phyloP scores from a whole-genome alignment of 116 monocot species.

The Iris pallida region DNA sequence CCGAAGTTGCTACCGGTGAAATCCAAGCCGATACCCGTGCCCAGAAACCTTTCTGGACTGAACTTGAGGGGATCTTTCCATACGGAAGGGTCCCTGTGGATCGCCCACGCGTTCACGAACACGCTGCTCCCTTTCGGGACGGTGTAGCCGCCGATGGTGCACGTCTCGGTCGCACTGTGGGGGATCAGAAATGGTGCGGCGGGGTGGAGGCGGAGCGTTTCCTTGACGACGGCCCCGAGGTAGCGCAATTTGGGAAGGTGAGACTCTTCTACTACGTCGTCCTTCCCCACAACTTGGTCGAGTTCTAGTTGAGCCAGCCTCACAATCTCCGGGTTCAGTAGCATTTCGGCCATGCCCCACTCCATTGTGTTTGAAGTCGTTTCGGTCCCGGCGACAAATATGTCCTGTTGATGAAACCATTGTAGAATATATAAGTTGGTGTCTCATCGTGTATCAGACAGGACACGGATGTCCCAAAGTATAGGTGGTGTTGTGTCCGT shows the following conservation, averaged over 20 bases:
- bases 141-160: not conserved
- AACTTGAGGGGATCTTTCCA: constrained; percentile 6
- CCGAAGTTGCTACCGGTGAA: not conserved
- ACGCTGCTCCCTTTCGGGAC: constrained; percentile 1
- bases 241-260: constrained; percentile 6
- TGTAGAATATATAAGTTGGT: too few species aligned
- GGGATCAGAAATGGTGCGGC: constrained; percentile 1
- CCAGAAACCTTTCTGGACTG: not conserved
- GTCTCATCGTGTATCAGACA: too few species aligned
- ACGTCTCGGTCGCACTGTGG: not conserved
- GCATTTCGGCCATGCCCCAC: constrained; percentile 6
- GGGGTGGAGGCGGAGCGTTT: constrained; percentile 7
- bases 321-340: not conserved
- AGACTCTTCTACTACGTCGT: not conserved
- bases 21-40: too few species aligned
- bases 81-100: not conserved
- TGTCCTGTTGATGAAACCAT: not conserved
- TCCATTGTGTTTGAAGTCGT: not conserved
- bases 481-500: too few species aligned
- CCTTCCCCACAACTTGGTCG: not conserved
- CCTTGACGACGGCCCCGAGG: not conserved
- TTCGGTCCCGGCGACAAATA: not conserved
- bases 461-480: too few species aligned
- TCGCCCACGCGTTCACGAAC: constrained; percentile 2
- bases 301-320: not conserved